Percentiles rank a stretch among this genome's conserved stretches.
Conservation (phyloP, 148 eudicot genomes). For the Cornus controversa region DNA sequence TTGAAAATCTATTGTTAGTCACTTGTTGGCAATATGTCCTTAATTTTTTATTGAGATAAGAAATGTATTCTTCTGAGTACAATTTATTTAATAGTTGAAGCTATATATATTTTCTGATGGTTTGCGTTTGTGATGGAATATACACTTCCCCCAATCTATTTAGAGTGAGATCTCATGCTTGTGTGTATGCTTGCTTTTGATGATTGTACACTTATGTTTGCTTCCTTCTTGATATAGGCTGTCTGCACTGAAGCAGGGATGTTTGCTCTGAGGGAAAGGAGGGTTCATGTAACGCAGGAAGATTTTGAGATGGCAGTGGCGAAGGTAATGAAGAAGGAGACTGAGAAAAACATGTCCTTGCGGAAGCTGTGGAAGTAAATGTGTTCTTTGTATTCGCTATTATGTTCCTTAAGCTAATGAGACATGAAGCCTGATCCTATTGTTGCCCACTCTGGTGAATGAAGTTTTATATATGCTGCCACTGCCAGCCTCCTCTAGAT, state of each 20-base stretch:
- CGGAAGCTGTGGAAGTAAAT: conserved; percentile 66
- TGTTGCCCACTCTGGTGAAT: background rate
- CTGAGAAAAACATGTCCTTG: conserved; percentile 66
- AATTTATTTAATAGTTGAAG: no score
- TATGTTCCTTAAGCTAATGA: no score
- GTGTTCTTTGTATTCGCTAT: background rate
- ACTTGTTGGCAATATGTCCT: no score
- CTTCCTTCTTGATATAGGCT: conserved; percentile 26
- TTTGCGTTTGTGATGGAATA: no score
- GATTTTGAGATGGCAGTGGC: conserved; percentile 76
- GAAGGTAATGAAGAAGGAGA: conserved; percentile 75
- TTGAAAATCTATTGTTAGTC: background rate
- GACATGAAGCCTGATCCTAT: background rate
- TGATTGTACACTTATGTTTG: background rate
- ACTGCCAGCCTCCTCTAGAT: background rate
- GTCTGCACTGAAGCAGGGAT: conserved; percentile 77
- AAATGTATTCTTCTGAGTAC: no score
- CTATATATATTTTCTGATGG: no score
- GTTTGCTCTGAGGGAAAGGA: conserved; percentile 72
- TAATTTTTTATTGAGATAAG: no score
- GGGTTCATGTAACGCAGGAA: conserved; percentile 71
- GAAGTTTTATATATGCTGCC: background rate
- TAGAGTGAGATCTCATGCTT: no score
- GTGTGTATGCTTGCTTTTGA: no score
- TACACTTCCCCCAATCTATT: no score